Percentiles rank a stretch among this genome's conserved stretches.
phyloP scores from a whole-genome alignment of 1,284 basidiomycete species.

The Neonothopanus nambi region DNA sequence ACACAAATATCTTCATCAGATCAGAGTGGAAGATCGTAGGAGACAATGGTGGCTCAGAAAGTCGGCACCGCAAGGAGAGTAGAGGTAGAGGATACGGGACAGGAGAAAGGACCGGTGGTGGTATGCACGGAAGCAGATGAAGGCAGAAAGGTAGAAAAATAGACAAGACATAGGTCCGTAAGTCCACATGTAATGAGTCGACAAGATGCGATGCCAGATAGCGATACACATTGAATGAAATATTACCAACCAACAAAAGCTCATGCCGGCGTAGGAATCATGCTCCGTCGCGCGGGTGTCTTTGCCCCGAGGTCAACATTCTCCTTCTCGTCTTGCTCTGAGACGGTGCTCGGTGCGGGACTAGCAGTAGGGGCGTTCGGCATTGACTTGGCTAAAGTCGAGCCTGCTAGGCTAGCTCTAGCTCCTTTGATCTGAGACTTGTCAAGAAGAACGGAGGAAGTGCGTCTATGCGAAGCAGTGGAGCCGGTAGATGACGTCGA shows the following conservation, averaged over 20 bases:
- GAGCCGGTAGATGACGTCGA: slow-evolving; percentile 3
- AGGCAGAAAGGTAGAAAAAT: no score
- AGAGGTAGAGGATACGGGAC: background rate
- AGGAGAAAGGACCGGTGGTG: background rate
- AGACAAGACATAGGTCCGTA: background rate
- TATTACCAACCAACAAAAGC: background rate
- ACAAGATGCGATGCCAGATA: background rate
- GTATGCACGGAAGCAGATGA: background rate
- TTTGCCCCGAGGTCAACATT: slow-evolving; percentile 4
- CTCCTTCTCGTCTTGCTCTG: slow-evolving; percentile 16
- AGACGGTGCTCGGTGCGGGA: background rate
- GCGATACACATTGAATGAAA: background rate
- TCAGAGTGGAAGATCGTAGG: background rate
- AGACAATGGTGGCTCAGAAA: background rate
- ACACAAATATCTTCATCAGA: background rate
- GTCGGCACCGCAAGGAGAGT: background rate
- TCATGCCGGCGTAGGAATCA: slow-evolving; percentile 16
- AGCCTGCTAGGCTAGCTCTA: background rate
- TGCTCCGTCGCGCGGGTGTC: slow-evolving; percentile 5
- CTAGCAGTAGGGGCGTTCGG: slow-evolving; percentile 5
- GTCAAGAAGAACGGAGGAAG: slow-evolving; percentile 7
- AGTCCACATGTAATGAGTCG: background rate
- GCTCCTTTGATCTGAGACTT: background rate
- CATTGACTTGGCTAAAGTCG: background rate
- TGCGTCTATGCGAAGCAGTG: slow-evolving; percentile 9